Evolutionary conservation across 305 asterid genomes (phyloP), one percentile per base, ranked within the genome.

Genomic region (Ilex paraguariensis): DNA sequence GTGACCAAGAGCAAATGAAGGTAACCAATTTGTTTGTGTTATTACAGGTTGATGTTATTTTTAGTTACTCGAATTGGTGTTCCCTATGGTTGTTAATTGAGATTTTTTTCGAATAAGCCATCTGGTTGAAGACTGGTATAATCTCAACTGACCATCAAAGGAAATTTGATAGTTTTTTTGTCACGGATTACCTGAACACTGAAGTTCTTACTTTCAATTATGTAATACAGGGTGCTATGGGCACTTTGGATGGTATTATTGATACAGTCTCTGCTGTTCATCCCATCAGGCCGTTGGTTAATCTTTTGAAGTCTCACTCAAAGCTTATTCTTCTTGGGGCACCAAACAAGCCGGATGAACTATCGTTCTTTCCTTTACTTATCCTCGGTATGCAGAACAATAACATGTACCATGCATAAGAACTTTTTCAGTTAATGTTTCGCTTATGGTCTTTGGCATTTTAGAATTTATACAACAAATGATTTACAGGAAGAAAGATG

Each of bases 231-330:
- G 80, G 73, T 54, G 84, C 84, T 1, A 60, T 39, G 2, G 75
- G 69, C 13, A 70, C 87, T 4, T 16, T 86, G 74, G 90, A 86
- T 55, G 90, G 88, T 7, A 83, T 86, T 5, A 63, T 86, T 7
- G 90, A 86, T 54, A 86, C 88, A 0, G 90, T 84, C 21, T 74
- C 88, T 11, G 89, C 81, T 3, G 42, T 32, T 49, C 95, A 87
- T 49, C 72, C 91, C 0, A 14, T 82, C 11, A 12, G 61, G 13
- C 89, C 95, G 7, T 59, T 84, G 66, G 13, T 84, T 10, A 40
- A 39, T 48, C 60, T 87, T 42, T 46, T 87, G 48, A 84, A 80
- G 80, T 44, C 81, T 53, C 59, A 80, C 10, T 87, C 87, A 0
- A 82, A 71, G 66, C 75, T 84, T 65, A 33, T 84, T 28, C 28